These are phyloP conservation scores for Proliferodiscus dingleyae DNA, from an alignment of 2,329 filamentous ascomycete genomes.

Conservation along the genomic window DNA sequence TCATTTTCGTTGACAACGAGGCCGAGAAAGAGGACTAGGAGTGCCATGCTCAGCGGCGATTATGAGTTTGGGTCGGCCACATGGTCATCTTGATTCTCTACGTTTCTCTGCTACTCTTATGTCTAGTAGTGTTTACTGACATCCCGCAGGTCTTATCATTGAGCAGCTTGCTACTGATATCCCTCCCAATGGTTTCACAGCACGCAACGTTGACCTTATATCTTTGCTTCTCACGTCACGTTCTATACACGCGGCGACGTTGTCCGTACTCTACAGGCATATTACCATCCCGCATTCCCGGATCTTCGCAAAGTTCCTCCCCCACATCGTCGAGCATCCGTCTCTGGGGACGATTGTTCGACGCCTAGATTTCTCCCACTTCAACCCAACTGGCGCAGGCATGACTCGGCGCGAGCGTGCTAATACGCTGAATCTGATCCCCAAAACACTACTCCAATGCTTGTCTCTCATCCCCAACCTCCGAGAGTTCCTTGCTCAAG, in stretches of 20 bases:
- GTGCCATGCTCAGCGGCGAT: too few relatives aligned
- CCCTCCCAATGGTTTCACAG: constrained; percentile 68
- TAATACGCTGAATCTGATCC: constrained; percentile 70
- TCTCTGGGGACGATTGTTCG: constrained; percentile 70
- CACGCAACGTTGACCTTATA: constrained; percentile 74
- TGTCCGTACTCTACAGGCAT: constrained; percentile 70
- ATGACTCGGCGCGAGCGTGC: constrained; percentile 69
- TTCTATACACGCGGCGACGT: constrained; percentile 65
- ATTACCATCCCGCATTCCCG: constrained; percentile 79
- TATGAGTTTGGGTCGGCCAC: constrained; percentile 3
- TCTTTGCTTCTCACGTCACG: constrained; percentile 72
- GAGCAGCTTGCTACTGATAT: constrained; percentile 69
- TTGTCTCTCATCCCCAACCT: constrained; percentile 67
- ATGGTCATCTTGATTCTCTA: constrained; percentile 13
- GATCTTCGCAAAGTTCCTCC: constrained; percentile 77
- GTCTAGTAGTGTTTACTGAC: constrained; percentile 11
- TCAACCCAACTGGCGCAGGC: constrained; percentile 74
- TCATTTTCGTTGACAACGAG: too few relatives aligned
- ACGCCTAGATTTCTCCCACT: constrained; percentile 79
- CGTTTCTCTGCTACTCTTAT: constrained; percentile 1
- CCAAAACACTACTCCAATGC: constrained; percentile 66
- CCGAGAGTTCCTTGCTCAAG: constrained; percentile 73
- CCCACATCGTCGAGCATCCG: constrained; percentile 61
- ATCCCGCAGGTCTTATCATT: constrained; percentile 61
- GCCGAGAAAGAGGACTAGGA: too few relatives aligned